A percentile compares a stretch with the other conserved stretches of the same genome.
These are phyloP conservation scores for Kodamaea leandrae DNA, from an alignment of 805 yeast genomes.

Conservation along the genomic window DNA sequence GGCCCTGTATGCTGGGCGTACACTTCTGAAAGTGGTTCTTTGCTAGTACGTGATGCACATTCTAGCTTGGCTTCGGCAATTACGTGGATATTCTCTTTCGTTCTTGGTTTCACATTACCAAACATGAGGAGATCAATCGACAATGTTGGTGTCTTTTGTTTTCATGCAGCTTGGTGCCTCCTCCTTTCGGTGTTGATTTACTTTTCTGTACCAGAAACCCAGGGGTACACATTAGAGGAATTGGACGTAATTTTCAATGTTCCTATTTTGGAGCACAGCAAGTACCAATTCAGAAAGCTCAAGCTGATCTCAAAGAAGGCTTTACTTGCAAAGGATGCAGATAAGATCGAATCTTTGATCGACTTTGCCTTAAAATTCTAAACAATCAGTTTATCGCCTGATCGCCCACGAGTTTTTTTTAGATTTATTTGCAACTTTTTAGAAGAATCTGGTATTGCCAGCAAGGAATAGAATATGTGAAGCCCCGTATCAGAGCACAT, in stretches of 20 bases:
- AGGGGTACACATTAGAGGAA: constrained; percentile 79
- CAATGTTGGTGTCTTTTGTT: constrained; percentile 86
- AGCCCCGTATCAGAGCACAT: too few relatives aligned
- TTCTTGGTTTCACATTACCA: constrained; percentile 27
- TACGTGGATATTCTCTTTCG: constrained; percentile 26
- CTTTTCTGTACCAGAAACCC: constrained; percentile 74
- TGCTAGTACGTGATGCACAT: constrained; percentile 24
- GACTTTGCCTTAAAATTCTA: background rate
- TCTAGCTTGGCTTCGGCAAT: constrained; percentile 25
- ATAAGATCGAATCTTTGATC: background rate
- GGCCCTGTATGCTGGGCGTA: constrained; percentile 28
- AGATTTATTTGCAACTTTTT: too few relatives aligned
- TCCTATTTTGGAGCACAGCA: constrained; percentile 53
- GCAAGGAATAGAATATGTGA: too few relatives aligned
- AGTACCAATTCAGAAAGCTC: constrained; percentile 22
- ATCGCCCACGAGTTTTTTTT: too few relatives aligned
- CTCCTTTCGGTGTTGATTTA: constrained; percentile 67
- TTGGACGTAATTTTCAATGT: constrained; percentile 68
- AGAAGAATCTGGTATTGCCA: too few relatives aligned
- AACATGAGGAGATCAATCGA: constrained; percentile 51
- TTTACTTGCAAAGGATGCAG: background rate
- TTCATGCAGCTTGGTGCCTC: constrained; percentile 83
- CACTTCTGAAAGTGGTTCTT: constrained; percentile 26
- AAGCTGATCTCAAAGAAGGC: background rate
- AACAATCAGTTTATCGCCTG: too few relatives aligned